Evolutionary conservation across 352 stramenopile species (phyloP).

Genomic region (Phytopythium montanum): DNA sequence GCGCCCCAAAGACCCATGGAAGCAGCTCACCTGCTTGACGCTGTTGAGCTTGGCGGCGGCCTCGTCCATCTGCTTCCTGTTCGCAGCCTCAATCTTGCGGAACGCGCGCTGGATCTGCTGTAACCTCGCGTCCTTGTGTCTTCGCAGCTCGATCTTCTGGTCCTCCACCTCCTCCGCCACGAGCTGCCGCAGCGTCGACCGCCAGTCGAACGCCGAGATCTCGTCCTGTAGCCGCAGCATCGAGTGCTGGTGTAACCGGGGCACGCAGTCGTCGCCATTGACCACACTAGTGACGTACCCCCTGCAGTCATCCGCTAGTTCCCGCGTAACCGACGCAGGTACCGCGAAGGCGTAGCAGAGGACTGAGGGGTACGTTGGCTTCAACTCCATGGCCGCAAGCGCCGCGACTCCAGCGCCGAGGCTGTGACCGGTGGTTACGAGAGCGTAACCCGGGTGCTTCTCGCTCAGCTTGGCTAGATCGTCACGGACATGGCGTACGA

Average conservation of each 20-base stretch:
- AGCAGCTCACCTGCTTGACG: conserved; percentile 26
- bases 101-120: conserved; percentile 40
- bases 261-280: conserved; percentile 80
- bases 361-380: conserved; percentile 35
- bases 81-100: conserved; percentile 35
- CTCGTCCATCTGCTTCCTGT: conserved; percentile 36
- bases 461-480: conserved; percentile 39
- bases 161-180: conserved; percentile 56
- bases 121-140: conserved; percentile 47
- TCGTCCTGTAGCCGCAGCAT: conserved; percentile 61
- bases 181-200: conserved; percentile 43
- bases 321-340: conserved; percentile 60
- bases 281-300: conserved; percentile 70
- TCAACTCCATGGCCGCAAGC: conserved; percentile 53
- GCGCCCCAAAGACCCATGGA: neutral
- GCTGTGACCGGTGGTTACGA: conserved; percentile 70
- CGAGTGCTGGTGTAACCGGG: conserved; percentile 73
- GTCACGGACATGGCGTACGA: conserved; percentile 48
- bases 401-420: conserved; percentile 67
- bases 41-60: conserved; percentile 47
- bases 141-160: conserved; percentile 40
- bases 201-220: conserved; percentile 68
- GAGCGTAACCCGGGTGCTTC: conserved; percentile 46
- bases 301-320: conserved; percentile 48
- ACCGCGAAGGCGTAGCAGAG: conserved; percentile 71